A percentile compares a stretch with the other conserved stretches of the same genome.
phyloP scores from a whole-genome alignment of 805 yeast species.

The Nakazawaea anatomiae region DNA sequence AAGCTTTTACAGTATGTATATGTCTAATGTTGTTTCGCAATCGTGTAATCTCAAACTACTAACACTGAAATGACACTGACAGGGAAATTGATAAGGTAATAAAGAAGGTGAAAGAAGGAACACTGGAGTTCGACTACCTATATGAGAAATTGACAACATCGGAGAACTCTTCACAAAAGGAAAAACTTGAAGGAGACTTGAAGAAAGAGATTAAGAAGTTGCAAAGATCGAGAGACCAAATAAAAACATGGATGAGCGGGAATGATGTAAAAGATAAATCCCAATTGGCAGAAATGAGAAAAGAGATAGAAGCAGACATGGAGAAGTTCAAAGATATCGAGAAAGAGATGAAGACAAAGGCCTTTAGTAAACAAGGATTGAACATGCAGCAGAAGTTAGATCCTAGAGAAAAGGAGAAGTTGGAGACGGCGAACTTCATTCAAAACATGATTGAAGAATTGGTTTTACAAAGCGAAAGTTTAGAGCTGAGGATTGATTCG shows the following conservation, averaged over 20 bases:
- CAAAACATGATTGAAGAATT: conserved; percentile 70
- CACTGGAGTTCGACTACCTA: conserved; percentile 46
- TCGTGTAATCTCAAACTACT: too few species aligned
- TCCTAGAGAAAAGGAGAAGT: conserved; percentile 72
- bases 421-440: conserved; percentile 67
- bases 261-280: conserved; percentile 42
- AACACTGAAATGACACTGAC: neutral
- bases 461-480: conserved; percentile 69
- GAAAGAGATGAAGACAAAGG: conserved; percentile 50
- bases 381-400: conserved; percentile 30
- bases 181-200: conserved; percentile 48
- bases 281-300: conserved; percentile 40
- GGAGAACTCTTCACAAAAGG: conserved; percentile 47
- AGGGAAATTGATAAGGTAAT: conserved; percentile 59
- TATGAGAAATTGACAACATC: conserved; percentile 48
- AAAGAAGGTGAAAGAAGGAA: conserved; percentile 55
- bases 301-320: conserved; percentile 42
- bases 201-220: conserved; percentile 56
- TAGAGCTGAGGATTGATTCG: conserved; percentile 66
- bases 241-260: conserved; percentile 53
- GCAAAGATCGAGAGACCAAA: conserved; percentile 55
- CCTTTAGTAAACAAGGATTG: conserved; percentile 52
- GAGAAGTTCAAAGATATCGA: conserved; percentile 57
- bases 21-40: neutral
- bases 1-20: conserved; percentile 31